Evolutionary conservation across 75 land plant species (phyloP).

Genomic region (Pseudotsuga menziesii): DNA sequence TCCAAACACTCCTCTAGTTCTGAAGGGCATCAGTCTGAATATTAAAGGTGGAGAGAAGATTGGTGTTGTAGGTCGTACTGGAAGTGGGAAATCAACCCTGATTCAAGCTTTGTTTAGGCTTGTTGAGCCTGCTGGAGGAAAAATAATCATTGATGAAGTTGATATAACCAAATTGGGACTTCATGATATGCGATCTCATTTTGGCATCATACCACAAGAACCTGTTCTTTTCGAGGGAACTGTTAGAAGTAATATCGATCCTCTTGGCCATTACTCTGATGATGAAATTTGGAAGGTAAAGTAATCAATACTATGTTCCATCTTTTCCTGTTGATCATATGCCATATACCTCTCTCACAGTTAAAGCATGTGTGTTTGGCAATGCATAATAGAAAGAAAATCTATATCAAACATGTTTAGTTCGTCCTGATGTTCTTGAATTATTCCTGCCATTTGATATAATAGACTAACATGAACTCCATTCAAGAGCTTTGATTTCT

Average conservation of each 20-base stretch:
- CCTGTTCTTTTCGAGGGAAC: slow-evolving; percentile 97
- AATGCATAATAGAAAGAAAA: neutral
- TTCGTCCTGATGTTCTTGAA: neutral
- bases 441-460: neutral
- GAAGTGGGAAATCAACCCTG: slow-evolving; percentile 91
- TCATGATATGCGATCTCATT: slow-evolving; percentile 78
- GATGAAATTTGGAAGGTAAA: slow-evolving; percentile 93
- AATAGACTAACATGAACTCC: neutral
- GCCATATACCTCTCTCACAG: neutral
- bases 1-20: slow-evolving; percentile 73
- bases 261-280: slow-evolving; percentile 72
- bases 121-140: slow-evolving; percentile 78
- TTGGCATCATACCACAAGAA: slow-evolving; percentile 95
- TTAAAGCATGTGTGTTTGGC: neutral
- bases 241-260: slow-evolving; percentile 87
- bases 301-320: neutral
- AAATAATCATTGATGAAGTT: slow-evolving; percentile 67
- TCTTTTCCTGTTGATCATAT: slow-evolving; percentile 1
- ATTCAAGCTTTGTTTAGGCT: slow-evolving; percentile 84
- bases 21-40: slow-evolving; percentile 61
- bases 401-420: neutral
- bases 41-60: slow-evolving; percentile 77
- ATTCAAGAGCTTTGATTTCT: neutral
- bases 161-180: slow-evolving; percentile 77
- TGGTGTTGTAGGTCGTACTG: slow-evolving; percentile 95